Base-by-base conservation (phyloP, 2,329 filamentous ascomycete species). In the Dactylellina haptotyla region DNA sequence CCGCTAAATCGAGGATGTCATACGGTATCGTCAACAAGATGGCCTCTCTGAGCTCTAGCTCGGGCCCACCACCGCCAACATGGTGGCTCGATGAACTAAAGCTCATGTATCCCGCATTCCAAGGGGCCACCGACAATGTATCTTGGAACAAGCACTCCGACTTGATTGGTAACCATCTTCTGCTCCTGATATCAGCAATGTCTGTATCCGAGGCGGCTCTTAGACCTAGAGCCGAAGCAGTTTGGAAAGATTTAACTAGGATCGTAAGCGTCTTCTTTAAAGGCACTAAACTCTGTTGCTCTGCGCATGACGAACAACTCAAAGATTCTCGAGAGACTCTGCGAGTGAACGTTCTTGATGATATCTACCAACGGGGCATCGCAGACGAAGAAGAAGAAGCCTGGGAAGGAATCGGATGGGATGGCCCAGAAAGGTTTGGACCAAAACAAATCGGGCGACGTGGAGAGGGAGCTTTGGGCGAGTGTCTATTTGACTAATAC, bases 61-160 rank as follows among this genome's bases (percentile, higher is more conserved):
- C 66, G 14, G 20, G 43, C 3, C 66, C 50, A 2, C 50, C 66
- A 23, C 58, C 66, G 12, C 59, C 62, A 20, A 73, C 53, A 1
- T 73, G 69, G 69, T 73, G 69, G 69, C 53, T 73, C 12, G 69
- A 73, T 28, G 69, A 73, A 16, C 28, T 73, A 23, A 73, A 57
- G 23, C 69, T 73, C 23, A 73, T 73, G 69, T 73, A 73, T 32
- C 69, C 69, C 30, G 14, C 69, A 23, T 71, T 71, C 43, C 66
- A 71, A 58, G 51, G 66, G 8, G 61, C 37, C 1, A 66, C 20
- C 23, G 59, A 65, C 28, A 59, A 59, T 23, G 28, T 34, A 4
- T 54, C 53, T 1, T 65, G 59, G 69, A 73, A 34, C 20, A 73
- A 73, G n/a, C 59, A 65, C 26, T 41, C 51, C 39, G 69, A 73